Base-by-base conservation (phyloP, 129 eudicot genomes). In the Kitagawia praeruptora region DNA sequence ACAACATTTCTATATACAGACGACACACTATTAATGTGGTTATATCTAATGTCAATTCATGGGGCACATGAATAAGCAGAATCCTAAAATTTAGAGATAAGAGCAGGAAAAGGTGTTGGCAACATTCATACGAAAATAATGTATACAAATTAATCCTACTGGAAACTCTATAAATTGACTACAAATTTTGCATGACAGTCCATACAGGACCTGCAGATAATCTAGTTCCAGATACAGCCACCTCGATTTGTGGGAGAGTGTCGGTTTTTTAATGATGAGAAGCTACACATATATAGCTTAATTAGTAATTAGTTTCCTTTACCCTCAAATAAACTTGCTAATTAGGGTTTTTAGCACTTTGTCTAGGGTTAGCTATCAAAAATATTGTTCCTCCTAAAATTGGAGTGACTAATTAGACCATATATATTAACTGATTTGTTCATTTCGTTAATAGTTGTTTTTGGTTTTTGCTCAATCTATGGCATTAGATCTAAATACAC, bases 21-120 rank as follows among this genome's bases (percentile, higher is more conserved):
- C 27, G 6, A 0, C 23, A 0, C 23, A 58, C 2, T 56, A 56
- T 3, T 4, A 49, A 27, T 16, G 74, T 10, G 63, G 48, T 58
- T 31, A 80, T 27, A 73, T 74, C 83, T 58, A 40, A 80, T 72
- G 82, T 11, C 46, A 81, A 72, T 51, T 73, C 84, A 80, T 79
- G 83, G 77, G 82, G 77, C 82, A 82, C 76, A 70, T 75, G 44
- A 82, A 82, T 75, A 58, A 82, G 84, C 82, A 77, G 78, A 84
- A 84, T 81, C 84, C 80, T 54, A 71, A 38, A 79, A 73, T 75
- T 79, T 78, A 81, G 80, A 74, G 67, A 58, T 21, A 23, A 58
- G 66, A 11, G 3, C 66, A 8, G 66, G 79, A 80, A 66, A 49
- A 40, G 45, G 25, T 42, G n/a, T 56, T 56, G 64, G 2, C 48